Base-by-base conservation (phyloP, 495 filamentous ascomycete species). In the Trichoderma parareesei region DNA sequence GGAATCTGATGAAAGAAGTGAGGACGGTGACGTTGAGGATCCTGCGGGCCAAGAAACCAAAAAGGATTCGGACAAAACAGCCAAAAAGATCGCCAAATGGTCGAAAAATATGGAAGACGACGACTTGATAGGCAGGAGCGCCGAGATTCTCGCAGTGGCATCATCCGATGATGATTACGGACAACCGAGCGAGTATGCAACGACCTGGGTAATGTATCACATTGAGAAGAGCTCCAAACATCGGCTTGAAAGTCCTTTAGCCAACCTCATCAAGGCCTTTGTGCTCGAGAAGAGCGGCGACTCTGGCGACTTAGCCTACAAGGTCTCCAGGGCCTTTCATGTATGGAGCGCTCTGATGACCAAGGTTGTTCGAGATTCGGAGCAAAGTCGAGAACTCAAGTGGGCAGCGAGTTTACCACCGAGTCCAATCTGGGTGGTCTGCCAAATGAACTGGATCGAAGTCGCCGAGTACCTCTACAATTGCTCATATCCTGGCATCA, bases 401-500 rank as follows among this genome's bases (percentile, higher is more conserved):
- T 38, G 11, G 14, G 59, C 59, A n/a, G 59, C 59, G 13, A 4
- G 8, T 40, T 42, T 42, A 40, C 59, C 59, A 13, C 38, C 59
- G 11, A 61, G 38, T 40, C 59, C 59, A n/a, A 42, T 61, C 16
- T 61, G 59, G 59, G 35, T 61, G 59, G 14, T 35, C 14, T 61
- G 59, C 40, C 59, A 40, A 61, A 38, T 40, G 35, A 18, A 42
- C 16, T 61, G 59, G 59, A 9, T 61, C n/a, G 59, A 61, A 42
- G 59, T 61, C 16, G 59, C 20, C 14, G 59, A 61, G 59, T 61
- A 61, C 40, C 59, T 61, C 37, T 61, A 61, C 59, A 42, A 38
- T 16, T 38, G 37, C 38, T 16, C 37, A n/a, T 61, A 61, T 61
- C 37, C 35, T 13, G 59, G 59, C 8, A 38, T 61, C 16, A 42